Base-by-base conservation (phyloP, 2,329 filamentous ascomycete genomes). In the Trichocomaceae sp. region DNA sequence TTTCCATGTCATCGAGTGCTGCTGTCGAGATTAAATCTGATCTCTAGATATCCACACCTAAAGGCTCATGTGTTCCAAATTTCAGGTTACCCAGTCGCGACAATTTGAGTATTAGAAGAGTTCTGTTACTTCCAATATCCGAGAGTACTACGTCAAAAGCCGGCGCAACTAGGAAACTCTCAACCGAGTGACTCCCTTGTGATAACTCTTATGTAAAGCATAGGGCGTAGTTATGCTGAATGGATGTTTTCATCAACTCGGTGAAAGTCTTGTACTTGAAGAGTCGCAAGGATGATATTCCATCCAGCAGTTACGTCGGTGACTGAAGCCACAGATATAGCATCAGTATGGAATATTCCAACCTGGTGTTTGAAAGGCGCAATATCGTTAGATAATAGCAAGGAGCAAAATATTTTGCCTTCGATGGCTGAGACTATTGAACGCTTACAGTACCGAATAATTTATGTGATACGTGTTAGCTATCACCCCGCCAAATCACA, bases 301-400 rank as follows among this genome's bases (percentile, higher is more conserved):
- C 41, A 26, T 12, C 19, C n/a, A 33, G 33, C 41, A 46, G 50
- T 52, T 52, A 52, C 41, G 41, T 46, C 10, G 50, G 50, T 46
- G 50, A 52, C 50, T 29, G 10, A 37, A 45, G 41, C 29, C 19
- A 26, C 22, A 8, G 39, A 51, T 13, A 26, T 15, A 51, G 20
- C 6, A 42, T 31, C 19, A 52, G 20, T 15, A 17, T 45, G 22
- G 3, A 17, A 15, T 37, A 35, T 20, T 23, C 50, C 22, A 19
- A 23, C 22, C 19, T n/a, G 41, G 35, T 17, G 19, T 10, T 22
- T 22, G 37, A 42, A 41, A 22, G 39, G 13, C 9, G 17, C 9
- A 42, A 42, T 17, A n/a, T 39, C n/a, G 15, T 39, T 42, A 17
- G 22, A 10, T 26, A 29, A 52, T 52, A 31, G 29, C 50, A 52